Conservation (phyloP, 2,329 filamentous ascomycete species). For the Lizonia empirigonia region DNA sequence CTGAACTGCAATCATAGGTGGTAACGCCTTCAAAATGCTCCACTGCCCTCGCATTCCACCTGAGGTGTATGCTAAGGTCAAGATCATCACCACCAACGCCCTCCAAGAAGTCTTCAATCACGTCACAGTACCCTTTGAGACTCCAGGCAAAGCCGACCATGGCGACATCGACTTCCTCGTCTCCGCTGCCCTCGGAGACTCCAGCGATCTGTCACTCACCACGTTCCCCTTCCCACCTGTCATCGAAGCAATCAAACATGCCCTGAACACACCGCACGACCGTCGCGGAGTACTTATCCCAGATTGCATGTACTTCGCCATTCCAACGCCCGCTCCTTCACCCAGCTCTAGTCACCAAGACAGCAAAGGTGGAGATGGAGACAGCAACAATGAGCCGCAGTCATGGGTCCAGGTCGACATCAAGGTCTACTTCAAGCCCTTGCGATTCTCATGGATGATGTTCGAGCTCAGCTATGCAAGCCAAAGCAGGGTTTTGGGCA, state of each 20-base stretch:
- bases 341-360: background rate
- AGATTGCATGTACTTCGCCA: slow-evolving; percentile 34
- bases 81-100: slow-evolving; percentile 14
- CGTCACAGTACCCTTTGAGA: slow-evolving; percentile 33
- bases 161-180: slow-evolving; percentile 38
- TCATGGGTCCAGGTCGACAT: slow-evolving; percentile 35
- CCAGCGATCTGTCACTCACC: background rate
- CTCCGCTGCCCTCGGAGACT: slow-evolving; percentile 16
- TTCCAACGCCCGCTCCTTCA: slow-evolving; percentile 4
- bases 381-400: slow-evolving; percentile 2
- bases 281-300: slow-evolving; percentile 20
- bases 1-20: slow-evolving; percentile 26
- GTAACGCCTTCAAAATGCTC: slow-evolving; percentile 31
- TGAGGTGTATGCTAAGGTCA: slow-evolving; percentile 23
- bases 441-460: slow-evolving; percentile 28
- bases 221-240: slow-evolving; percentile 21
- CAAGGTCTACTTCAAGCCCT: slow-evolving; percentile 28
- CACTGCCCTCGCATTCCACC: slow-evolving; percentile 30
- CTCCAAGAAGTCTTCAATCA: slow-evolving; percentile 29
- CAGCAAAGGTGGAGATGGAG: background rate
- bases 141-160: slow-evolving; percentile 31
- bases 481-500: slow-evolving; percentile 31
- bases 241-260: slow-evolving; percentile 22
- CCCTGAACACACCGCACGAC: slow-evolving; percentile 25
- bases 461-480: slow-evolving; percentile 34